Percentiles rank a stretch among this genome's conserved stretches.
phyloP scores from a whole-genome alignment of 305 asterid genomes.

The Coffea humblotiana region DNA sequence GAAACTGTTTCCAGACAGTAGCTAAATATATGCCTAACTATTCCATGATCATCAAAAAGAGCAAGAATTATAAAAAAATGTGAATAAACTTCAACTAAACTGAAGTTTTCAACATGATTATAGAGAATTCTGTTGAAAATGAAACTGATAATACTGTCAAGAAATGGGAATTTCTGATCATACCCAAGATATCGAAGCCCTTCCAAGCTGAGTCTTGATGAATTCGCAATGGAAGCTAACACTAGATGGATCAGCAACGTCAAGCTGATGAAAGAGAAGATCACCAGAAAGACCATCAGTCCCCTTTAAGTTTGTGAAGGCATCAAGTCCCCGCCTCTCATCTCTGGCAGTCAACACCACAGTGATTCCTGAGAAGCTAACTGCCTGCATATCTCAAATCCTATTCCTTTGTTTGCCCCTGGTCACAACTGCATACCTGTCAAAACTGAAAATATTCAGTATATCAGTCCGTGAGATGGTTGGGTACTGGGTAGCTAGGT shows the following conservation, averaged over 20 bases:
- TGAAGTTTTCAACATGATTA: neutral
- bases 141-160: too few relatives aligned
- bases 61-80: too few relatives aligned
- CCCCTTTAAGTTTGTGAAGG: constrained; percentile 16
- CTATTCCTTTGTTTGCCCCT: constrained; percentile 56
- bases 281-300: constrained; percentile 9
- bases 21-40: constrained; percentile 12
- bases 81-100: too few relatives aligned
- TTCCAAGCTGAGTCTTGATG: constrained; percentile 29
- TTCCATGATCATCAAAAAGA: neutral
- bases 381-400: constrained; percentile 50
- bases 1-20: constrained; percentile 31
- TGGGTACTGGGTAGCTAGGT: too few relatives aligned
- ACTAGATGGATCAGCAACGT: constrained; percentile 40
- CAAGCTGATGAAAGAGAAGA: constrained; percentile 50
- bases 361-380: constrained; percentile 40
- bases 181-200: constrained; percentile 34
- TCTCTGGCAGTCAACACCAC: constrained; percentile 31
- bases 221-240: constrained; percentile 50
- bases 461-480: too few relatives aligned
- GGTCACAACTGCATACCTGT: constrained; percentile 58
- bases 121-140: neutral
- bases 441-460: too few relatives aligned
- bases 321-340: constrained; percentile 24
- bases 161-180: neutral